Evolutionary conservation across 1,139 yeast genomes (phyloP), one percentile per base, ranked within the genome.

Genomic region (Wickerhamiella pararugosa): DNA sequence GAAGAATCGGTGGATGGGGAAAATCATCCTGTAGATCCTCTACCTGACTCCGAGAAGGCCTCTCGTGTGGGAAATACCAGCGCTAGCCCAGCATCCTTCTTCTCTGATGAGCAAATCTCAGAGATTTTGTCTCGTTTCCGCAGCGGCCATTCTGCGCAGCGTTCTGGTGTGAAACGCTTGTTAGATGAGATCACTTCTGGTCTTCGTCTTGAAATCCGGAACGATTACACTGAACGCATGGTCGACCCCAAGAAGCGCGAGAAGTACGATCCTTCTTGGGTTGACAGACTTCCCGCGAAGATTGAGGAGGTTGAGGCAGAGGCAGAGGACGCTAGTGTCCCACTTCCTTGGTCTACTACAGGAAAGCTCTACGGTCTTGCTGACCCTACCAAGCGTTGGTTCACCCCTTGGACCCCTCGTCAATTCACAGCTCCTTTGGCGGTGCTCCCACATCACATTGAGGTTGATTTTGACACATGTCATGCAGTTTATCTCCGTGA

Each of bases 361-460:
- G 48, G 73, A 76, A 44, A 70, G 40, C 69, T 79, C 51, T 84
- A 71, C 59, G 97, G 97, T 25, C 78, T 93, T 56, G 64, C 75
- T 51, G 79, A 83, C 44, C 78, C 87, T 10, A 56, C 69, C 32
- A 84, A 80, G 65, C 74, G 87, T 6, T 90, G 79, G 63, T 90
- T 90, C 66, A 84, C 97, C 6, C 98, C 98, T 43, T 90, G 96
- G 96, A 71, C 78, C 46, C 94, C 96, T 48, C 79, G 95, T 64
- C 93, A 90, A 35, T 90, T 87, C 63, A 64, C 90, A 50, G 87
- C 94, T 5, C 92, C 94, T 38, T 84, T 87, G 62, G 92, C 97
- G 10, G 73, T 90, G 47, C 71, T 84, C 53, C 98, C 98, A 28
- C 78, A 82, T 48, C 97, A 90, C 61, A 69, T 90, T 47, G 98